Percentiles rank a stretch among this genome's conserved stretches.
phyloP scores from a whole-genome alignment of 768 basidiomycete species.

The Paxillus rubicundulus region DNA sequence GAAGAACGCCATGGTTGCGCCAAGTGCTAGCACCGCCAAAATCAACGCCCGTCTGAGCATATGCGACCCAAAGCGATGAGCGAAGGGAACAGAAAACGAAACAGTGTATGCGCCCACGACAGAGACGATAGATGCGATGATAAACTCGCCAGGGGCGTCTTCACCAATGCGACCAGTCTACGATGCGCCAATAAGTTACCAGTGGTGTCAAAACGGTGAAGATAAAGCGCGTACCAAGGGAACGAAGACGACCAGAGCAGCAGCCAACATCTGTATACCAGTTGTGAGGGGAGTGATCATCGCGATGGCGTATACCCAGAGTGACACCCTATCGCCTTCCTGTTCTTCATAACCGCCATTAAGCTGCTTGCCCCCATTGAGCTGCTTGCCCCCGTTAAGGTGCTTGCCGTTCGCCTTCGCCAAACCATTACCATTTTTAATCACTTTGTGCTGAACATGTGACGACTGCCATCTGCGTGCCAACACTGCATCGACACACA shows the following conservation, averaged over 20 bases:
- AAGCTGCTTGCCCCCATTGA: background rate
- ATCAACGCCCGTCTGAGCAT: conserved; percentile 41
- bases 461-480: conserved; percentile 21
- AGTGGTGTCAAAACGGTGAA: background rate
- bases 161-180: conserved; percentile 82
- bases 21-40: conserved; percentile 44
- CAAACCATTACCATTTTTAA: conserved; percentile 10
- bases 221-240: conserved; percentile 57
- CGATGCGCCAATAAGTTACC: background rate
- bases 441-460: background rate
- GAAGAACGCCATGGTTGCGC: conserved; percentile 59
- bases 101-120: conserved; percentile 53
- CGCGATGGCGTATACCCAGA: conserved; percentile 64
- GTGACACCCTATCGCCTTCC: conserved; percentile 41
- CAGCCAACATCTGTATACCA: conserved; percentile 54
- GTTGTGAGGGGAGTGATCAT: conserved; percentile 53
- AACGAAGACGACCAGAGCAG: conserved; percentile 83
- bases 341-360: background rate
- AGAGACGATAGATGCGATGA: conserved; percentile 78
- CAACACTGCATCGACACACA: conserved; percentile 52
- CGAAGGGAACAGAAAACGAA: conserved; percentile 67
- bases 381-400: background rate
- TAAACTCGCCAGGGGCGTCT: conserved; percentile 83
- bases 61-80: conserved; percentile 61
- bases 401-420: background rate